Percentiles rank a stretch among this genome's conserved stretches.
Conservation (phyloP, 169 alveolate species). For the Blepharisma undulans region DNA sequence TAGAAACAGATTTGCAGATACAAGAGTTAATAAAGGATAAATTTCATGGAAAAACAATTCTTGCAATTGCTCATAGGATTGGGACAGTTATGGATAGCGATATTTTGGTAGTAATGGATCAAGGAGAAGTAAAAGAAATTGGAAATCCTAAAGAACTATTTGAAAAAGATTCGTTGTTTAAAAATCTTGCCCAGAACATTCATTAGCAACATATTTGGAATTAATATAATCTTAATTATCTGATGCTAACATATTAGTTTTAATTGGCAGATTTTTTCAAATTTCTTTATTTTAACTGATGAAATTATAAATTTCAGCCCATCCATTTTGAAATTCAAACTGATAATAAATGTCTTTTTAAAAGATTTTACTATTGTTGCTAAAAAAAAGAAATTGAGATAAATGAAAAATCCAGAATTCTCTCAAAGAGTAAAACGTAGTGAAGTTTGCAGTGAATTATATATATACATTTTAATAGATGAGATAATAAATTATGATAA, state of each 20-base stretch:
- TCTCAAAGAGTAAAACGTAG: not conserved
- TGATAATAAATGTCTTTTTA: slow-evolving; percentile 2
- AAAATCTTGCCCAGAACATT: not conserved
- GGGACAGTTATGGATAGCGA: slow-evolving; percentile 70
- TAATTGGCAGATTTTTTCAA: not conserved
- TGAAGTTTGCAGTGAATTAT: not conserved
- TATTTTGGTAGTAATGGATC: slow-evolving; percentile 59
- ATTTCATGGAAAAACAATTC: slow-evolving; percentile 50
- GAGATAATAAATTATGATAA: no score
- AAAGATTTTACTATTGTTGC: not conserved
- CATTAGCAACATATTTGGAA: not conserved
- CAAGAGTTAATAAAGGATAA: slow-evolving; percentile 33
- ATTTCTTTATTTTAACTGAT: not conserved
- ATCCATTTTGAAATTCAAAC: not conserved
- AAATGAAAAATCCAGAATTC: slow-evolving; percentile 4
- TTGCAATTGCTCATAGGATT: slow-evolving; percentile 78
- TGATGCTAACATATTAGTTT: no score
- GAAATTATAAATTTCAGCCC: not conserved
- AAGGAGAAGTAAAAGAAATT: not conserved
- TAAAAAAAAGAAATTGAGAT: slow-evolving; percentile 8
- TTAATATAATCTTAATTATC: no score
- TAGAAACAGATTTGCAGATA: slow-evolving; percentile 42
- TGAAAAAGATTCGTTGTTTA: not conserved
- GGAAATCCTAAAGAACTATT: not conserved
- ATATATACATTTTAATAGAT: no score